Conservation (phyloP, 2,329 filamentous ascomycete species). For the Cercospora sp. region DNA sequence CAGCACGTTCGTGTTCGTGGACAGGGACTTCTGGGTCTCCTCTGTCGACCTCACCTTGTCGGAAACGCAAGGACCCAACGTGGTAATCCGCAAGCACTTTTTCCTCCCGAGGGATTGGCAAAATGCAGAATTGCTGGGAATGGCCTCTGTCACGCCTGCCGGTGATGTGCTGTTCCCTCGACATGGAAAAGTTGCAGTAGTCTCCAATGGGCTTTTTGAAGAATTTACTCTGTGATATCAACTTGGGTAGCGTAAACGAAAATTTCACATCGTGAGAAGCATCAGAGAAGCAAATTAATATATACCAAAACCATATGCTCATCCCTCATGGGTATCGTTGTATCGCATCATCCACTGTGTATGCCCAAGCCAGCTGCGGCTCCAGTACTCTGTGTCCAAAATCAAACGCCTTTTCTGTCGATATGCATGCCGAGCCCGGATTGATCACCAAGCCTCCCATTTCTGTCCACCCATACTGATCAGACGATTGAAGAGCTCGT, state of each 20-base stretch:
- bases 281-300: background rate
- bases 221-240: background rate
- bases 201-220: background rate
- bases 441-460: constrained; percentile 70
- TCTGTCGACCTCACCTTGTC: background rate
- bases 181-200: background rate
- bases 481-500: constrained; percentile 79
- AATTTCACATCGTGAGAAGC: too few relatives aligned
- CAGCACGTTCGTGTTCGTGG: background rate
- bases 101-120: background rate
- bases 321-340: background rate
- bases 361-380: background rate
- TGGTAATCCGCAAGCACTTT: background rate
- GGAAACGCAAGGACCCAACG: background rate
- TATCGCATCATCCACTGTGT: background rate
- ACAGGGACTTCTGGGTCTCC: background rate
- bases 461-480: constrained; percentile 76
- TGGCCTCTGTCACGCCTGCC: background rate
- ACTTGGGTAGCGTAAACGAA: too few relatives aligned
- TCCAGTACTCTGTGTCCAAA: background rate
- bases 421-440: background rate
- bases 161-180: background rate
- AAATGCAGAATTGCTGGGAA: background rate
- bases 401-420: constrained; percentile 10
- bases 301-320: background rate